These are phyloP conservation scores for Medicago truncatula DNA, from an alignment of 306 rosid genomes.

Conservation along the genomic window DNA sequence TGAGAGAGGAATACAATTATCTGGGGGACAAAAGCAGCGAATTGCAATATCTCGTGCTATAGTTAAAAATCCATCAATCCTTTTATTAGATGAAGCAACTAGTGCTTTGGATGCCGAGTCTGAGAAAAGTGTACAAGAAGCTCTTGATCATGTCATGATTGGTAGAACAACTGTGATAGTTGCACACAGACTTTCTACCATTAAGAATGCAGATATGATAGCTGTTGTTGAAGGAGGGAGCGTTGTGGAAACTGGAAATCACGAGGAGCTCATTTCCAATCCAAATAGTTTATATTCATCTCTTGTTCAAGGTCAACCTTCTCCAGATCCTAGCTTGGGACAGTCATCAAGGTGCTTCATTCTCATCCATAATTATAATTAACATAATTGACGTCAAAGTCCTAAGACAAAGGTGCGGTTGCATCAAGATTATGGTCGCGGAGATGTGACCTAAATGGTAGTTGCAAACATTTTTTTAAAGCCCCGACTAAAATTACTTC, in stretches of 20 bases:
- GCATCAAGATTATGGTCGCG: not conserved
- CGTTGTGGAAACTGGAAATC: conserved; percentile 85
- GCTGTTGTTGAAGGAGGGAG: conserved; percentile 76
- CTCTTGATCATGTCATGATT: conserved; percentile 91
- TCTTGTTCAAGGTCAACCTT: conserved; percentile 62
- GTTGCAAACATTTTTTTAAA: not conserved
- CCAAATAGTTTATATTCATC: conserved; percentile 69
- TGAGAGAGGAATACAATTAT: conserved; percentile 90
- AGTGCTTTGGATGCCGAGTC: conserved; percentile 94
- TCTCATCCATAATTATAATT: conserved; percentile 3
- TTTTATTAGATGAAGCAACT: conserved; percentile 87
- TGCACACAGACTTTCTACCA: conserved; percentile 90
- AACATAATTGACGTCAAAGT: not conserved
- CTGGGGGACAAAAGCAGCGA: conserved; percentile 94
- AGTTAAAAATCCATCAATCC: conserved; percentile 81
- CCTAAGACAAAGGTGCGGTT: not conserved
- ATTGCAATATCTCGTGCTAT: conserved; percentile 91
- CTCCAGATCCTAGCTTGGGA: conserved; percentile 50
- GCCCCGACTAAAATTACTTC: not conserved
- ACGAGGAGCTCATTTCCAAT: conserved; percentile 76
- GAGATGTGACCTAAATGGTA: not conserved
- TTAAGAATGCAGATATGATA: conserved; percentile 77
- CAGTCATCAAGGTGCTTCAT: conserved; percentile 65
- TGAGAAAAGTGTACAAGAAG: conserved; percentile 91
- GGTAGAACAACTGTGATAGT: conserved; percentile 86